Evolutionary conservation across 805 yeast genomes (phyloP), one percentile per base, ranked within the genome.

Genomic region (Wickerhamiella galacta): DNA sequence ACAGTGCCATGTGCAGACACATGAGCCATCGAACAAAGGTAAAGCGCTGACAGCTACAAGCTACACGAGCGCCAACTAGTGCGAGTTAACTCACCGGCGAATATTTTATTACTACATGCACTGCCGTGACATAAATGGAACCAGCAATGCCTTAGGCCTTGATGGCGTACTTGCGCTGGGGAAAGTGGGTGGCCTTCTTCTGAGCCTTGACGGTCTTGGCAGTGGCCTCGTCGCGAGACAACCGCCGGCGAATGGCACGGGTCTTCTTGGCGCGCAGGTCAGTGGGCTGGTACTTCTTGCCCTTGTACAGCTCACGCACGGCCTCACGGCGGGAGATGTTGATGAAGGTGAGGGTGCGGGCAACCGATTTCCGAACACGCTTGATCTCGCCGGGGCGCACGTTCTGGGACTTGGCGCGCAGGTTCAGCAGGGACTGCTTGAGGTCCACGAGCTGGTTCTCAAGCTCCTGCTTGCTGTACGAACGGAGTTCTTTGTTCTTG

Each of bases 251-350:
- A 68, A 87, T 68, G 65, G 98, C 96, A 77, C 96, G 87, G 68
- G 99, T 90, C 79, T 90, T 81, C 87, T 90, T 90, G 56, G 83
- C 93, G 72, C 96, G 87, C 70, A 90, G 75, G 64, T 85, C 95
- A 73, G 87, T 85, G 72, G 98, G 96, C 64, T 73, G 71, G 76
- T 74, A 79, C 70, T 82, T 85, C 55, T 57, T 55, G 52, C 46
- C 48, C 76, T 80, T 77, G 87, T 85, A 85, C 73, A 80, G 77
- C 60, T 77, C 90, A 68, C 81, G 81, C 61, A 82, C 94, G 54
- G 76, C 74, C 51, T 77, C 83, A 71, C 98, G 83, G 70, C 83
- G 94, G 72, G 78, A 81, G 57, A 76, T 74, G 85, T 80, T 85
- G 71, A 87, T 82, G 69, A 87, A 70, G 51, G 98, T 90, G 66